Percentiles rank a stretch among this genome's conserved stretches.
Conservation (phyloP, 169 alveolate species). For the Cryptosporidium bovis region DNA sequence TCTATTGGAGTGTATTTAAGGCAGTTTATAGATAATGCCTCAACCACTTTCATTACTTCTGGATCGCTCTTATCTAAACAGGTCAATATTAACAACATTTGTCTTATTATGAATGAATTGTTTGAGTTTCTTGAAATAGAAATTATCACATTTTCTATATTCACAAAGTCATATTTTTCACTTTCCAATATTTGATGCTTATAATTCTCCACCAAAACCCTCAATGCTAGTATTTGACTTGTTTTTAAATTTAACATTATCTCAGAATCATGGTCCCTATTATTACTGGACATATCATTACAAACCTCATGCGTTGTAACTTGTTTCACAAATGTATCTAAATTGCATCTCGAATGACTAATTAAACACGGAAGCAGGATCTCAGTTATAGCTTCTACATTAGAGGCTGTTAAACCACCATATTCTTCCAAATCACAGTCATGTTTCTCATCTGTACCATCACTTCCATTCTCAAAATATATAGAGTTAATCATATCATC, state of each 20-base stretch:
- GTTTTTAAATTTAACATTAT: slow-evolving; percentile 20
- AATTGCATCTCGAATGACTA: neutral
- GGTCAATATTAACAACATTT: slow-evolving; percentile 30
- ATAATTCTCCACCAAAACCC: slow-evolving; percentile 27
- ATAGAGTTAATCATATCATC: slow-evolving; percentile 43
- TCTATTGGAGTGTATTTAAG: slow-evolving; percentile 53
- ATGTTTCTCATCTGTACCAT: too few species aligned
- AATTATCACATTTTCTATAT: slow-evolving; percentile 19
- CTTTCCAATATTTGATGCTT: neutral
- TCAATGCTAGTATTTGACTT: slow-evolving; percentile 12
- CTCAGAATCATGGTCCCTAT: too few species aligned
- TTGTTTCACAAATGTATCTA: neutral
- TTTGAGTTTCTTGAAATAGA: slow-evolving; percentile 29
- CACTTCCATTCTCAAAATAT: neutral
- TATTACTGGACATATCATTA: neutral
- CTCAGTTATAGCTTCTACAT: slow-evolving; percentile 44
- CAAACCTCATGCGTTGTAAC: neutral
- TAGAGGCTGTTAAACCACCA: slow-evolving; percentile 50
- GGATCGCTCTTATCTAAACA: slow-evolving; percentile 55
- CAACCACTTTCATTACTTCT: slow-evolving; percentile 20
- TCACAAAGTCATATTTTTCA: neutral
- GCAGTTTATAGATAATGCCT: slow-evolving; percentile 20
- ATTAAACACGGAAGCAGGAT: neutral
- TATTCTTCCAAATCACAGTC: too few species aligned
- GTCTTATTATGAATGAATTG: slow-evolving; percentile 56